phyloP scores from a whole-genome alignment of 2,329 filamentous ascomycete genomes.

The Alternaria infectoria region DNA sequence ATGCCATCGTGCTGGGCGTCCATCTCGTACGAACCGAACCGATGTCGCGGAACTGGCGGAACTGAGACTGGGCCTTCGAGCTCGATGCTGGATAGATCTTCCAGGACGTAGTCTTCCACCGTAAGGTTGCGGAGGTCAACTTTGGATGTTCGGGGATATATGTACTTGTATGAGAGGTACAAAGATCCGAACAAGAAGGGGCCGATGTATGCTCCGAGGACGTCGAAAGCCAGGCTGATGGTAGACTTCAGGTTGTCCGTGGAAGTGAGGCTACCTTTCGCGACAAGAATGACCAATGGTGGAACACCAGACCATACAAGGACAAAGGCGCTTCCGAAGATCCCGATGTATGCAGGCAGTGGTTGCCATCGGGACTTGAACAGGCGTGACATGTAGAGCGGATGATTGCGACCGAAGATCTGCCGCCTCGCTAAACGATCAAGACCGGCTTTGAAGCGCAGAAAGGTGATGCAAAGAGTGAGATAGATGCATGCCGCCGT shows the following conservation, averaged over 20 bases:
- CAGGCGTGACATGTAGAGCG: slow-evolving; percentile 28
- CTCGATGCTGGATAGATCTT: slow-evolving; percentile 23
- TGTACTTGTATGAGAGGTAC: slow-evolving; percentile 30
- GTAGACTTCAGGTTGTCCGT: slow-evolving; percentile 14
- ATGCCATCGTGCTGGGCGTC: slow-evolving; percentile 7
- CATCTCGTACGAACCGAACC: slow-evolving; percentile 13
- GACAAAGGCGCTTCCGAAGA: slow-evolving; percentile 30
- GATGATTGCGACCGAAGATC: slow-evolving; percentile 31
- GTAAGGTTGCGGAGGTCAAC: slow-evolving; percentile 27
- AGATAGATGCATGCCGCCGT: slow-evolving; percentile 36
- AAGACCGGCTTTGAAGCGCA: slow-evolving; percentile 37
- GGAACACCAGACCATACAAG: slow-evolving; percentile 36
- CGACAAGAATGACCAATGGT: slow-evolving; percentile 30
- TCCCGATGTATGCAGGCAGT: slow-evolving; percentile 37
- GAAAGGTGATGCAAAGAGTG: slow-evolving; percentile 36
- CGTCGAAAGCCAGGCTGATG: slow-evolving; percentile 28
- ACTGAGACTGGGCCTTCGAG: slow-evolving; percentile 10
- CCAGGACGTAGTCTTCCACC: slow-evolving; percentile 24
- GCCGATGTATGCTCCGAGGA: slow-evolving; percentile 34
- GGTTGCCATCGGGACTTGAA: slow-evolving; percentile 45
- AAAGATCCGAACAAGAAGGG: slow-evolving; percentile 22
- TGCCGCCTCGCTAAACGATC: slow-evolving; percentile 17
- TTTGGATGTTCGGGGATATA: slow-evolving; percentile 14
- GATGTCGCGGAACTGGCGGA: neutral
- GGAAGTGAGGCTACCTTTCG: slow-evolving; percentile 15